Evolutionary conservation across 257 asterid genomes (phyloP), one percentile per base, ranked within the genome.

Genomic region (Cruciata laevipes): DNA sequence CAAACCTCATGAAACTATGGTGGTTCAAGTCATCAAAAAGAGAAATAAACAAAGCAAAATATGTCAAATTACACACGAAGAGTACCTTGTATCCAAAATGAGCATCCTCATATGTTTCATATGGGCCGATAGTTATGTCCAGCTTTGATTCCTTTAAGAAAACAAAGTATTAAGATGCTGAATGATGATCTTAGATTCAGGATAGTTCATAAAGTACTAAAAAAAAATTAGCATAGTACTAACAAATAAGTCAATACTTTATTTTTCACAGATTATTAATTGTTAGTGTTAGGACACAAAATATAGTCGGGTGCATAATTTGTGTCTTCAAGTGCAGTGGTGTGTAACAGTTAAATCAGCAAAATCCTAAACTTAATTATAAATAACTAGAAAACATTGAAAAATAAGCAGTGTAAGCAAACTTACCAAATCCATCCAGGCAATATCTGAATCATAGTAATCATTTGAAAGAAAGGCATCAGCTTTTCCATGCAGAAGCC

Each of bases 391-490:
- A 12, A 44, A 66, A 66, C 17, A 7, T 31, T 24, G 56, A 30
- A 20, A 1, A 21, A 30, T 65, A n/a, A 27, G 27, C 21, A 30
- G 9, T 59, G 23, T 18, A 27, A 32, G 25, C 63, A 61, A 30
- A 78, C 89, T 81, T 75, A 93, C 99, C 99, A 93, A 78, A 77
- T 93, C 99, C 96, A 90, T 86, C 99, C 99, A 93, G 71, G 95
- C 92, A 72, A 93, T 87, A 81, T 93, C 97, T 61, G 99, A 93
- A 74, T 90, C 96, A 74, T 88, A 88, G 79, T 93, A 93, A 57
- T 93, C 95, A 84, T 93, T 90, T 63, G 96, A 93, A 65, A 86
- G 88, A 79, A 93, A 90, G 38, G 97, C 90, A 60, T 83, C 88
- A 61, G 99, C 97, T 88, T 85, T 93, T 77, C 90, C 76, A 71